Base-by-base conservation (phyloP, 108 stramenopile species). In the Cylindrotheca fusiformis region DNA sequence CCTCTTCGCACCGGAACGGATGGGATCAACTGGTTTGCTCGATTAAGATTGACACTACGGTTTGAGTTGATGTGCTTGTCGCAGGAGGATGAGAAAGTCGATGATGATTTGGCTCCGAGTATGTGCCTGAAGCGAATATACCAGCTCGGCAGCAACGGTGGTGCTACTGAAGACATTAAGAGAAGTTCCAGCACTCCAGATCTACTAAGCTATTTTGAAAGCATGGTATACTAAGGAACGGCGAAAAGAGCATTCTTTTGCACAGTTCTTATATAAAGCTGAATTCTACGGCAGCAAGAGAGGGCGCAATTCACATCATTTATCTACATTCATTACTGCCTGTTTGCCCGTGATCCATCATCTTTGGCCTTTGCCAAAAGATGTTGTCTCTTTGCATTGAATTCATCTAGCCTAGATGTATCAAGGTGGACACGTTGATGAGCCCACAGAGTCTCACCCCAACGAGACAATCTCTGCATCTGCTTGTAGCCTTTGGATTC, bases 31-130 rank as follows among this genome's bases (percentile, higher is more conserved):
- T 93, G 92, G 92, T 92, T 93, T 74, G 88, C 88, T 20, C 81
- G 92, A 5, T 77, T 93, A 29, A 67, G 92, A 41, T 57, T 93
- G 27, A 90, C 92, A 18, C 77, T 93, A 1, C 81, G 87, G 25
- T 93, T 90, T 63, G 92, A 93, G 50, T 71, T 93, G 2, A 85
- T 93, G 88, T 90, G 92, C 52, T 53, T 90, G 3, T 82, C 83
- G 32, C 25, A 27, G 27, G 60, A 58, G 1, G 27, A 45, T 29
- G 66, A 69, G 36, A 50, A 60, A 18, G 50, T 31, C 17, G 65
- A 24, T 27, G 76, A 72, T 14, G 66, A 80, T 23, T 65, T 69
- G 2, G 79, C 83, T 24, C 84, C 83, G 8, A 88, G 87, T 60
- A 83, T 85, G 48, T 88, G 86, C 49, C 67, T 88, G 24, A 49